phyloP scores from a whole-genome alignment of 768 basidiomycete species.

The Leccinum arenicola region DNA sequence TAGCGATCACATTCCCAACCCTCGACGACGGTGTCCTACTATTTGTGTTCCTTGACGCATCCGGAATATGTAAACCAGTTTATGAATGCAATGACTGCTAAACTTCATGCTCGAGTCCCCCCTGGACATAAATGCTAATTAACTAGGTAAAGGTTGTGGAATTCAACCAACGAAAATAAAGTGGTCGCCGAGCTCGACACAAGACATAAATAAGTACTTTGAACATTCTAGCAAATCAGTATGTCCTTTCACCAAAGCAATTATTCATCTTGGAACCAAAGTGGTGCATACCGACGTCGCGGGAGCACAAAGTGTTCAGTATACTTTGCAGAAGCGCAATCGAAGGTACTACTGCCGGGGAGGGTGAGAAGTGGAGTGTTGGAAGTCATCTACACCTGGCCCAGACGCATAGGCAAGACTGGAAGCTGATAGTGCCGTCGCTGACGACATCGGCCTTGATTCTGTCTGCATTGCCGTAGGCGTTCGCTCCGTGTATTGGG shows the following conservation, averaged over 20 bases:
- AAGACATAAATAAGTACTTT: constrained; percentile 12
- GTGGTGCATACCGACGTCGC: not conserved
- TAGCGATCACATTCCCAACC: constrained; percentile 16
- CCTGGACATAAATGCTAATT: not conserved
- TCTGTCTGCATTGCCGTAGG: constrained; percentile 3
- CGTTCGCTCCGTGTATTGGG: constrained; percentile 58
- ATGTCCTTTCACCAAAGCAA: not conserved
- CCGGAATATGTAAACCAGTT: constrained; percentile 9
- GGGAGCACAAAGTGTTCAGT: not conserved
- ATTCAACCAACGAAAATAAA: constrained; percentile 7
- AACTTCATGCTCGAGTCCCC: not conserved
- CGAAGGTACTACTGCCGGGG: constrained; percentile 11
- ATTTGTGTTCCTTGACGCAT: constrained; percentile 3
- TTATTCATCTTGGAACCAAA: not conserved
- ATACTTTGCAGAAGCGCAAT: not conserved
- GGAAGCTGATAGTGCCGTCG: constrained; percentile 5
- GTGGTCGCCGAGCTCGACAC: constrained; percentile 1
- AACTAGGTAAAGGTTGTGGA: not conserved
- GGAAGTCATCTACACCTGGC: constrained; percentile 4
- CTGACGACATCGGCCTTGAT: constrained; percentile 16
- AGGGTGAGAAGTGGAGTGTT: constrained; percentile 4
- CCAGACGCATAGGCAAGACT: constrained; percentile 14
- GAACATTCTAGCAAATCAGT: constrained; percentile 1
- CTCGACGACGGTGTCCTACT: constrained; percentile 7
- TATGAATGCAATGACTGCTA: constrained; percentile 4